Conservation (phyloP, 805 yeast species). For the Blastobotrys chiropterorum region DNA sequence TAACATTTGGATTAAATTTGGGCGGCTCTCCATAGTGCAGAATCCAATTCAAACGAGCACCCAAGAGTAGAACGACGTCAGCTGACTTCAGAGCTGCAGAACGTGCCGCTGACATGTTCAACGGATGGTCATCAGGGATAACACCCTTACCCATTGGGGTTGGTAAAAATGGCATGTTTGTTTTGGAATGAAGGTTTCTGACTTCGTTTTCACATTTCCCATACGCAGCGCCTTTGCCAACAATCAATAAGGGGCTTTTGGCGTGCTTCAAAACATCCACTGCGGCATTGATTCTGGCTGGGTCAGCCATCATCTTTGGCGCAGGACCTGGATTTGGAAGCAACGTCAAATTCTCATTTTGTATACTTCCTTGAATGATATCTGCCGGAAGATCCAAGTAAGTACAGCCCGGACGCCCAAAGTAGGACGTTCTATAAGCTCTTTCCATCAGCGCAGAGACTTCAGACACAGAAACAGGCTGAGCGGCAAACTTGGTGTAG, state of each 20-base stretch:
- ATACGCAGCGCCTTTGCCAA: constrained; percentile 64
- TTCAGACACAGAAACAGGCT: constrained; percentile 32
- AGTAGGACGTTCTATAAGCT: constrained; percentile 40
- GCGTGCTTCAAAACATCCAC: constrained; percentile 33
- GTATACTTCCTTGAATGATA: constrained; percentile 37
- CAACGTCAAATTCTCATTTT: constrained; percentile 4
- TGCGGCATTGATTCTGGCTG: constrained; percentile 32
- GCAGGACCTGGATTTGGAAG: constrained; percentile 26
- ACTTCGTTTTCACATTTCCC: constrained; percentile 37
- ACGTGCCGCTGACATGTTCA: constrained; percentile 58
- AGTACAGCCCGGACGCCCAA: constrained; percentile 55
- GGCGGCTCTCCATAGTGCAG: constrained; percentile 60
- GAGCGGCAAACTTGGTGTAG: constrained; percentile 47
- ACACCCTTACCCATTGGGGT: constrained; percentile 81
- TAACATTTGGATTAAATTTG: constrained; percentile 40
- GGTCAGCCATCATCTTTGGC: constrained; percentile 36
- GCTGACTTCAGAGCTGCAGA: constrained; percentile 51
- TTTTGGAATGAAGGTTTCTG: constrained; percentile 36
- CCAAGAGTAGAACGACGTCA: constrained; percentile 54
- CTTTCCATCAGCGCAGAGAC: constrained; percentile 39
- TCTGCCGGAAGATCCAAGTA: constrained; percentile 65
- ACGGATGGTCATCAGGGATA: constrained; percentile 41
- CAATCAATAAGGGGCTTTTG: constrained; percentile 45
- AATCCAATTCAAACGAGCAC: constrained; percentile 71
- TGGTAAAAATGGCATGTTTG: constrained; percentile 53